Evolutionary conservation across 2,329 filamentous ascomycete species (phyloP), one percentile per base, ranked within the genome.

Genomic region (Pseudofabraea citricarpa): DNA sequence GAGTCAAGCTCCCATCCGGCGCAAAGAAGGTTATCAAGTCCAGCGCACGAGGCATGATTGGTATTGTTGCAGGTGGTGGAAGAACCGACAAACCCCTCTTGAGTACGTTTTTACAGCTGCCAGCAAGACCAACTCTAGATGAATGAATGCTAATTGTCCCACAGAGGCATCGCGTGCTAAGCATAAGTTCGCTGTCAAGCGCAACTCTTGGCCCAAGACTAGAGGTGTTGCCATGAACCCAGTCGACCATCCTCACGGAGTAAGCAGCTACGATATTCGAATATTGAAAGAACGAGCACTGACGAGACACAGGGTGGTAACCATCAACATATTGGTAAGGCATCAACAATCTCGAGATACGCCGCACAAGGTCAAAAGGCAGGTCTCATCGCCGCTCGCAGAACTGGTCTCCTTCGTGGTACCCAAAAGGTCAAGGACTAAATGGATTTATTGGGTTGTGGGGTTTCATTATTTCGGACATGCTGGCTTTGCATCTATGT

Each of bases 211-310:
- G 93, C 93, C 93, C 77, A 96, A 95, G 88, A 98, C 93, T 82
- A 91, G 93, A 93, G 93, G 93, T 96, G 93, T 98, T 85, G 93
- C 93, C 75, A 98, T 98, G 93, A 98, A 98, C 81, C 93, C 93
- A 66, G 93, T 98, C 67, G 93, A 98, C 78, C 93, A 98, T 83
- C 87, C 87, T 73, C 87, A 93, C 85, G 87, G 87, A 87, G 87
- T 61, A 60, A 35, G 59, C 51, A 36, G 21, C 23, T 22, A 22
- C 27, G 43, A 6, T 13, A 5, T 22, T 10, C 27, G 12, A 32
- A 23, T 6, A n/a, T n/a, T 37, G 9, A 16, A 40, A 16, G 40
- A 31, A 46, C 24, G 48, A 50, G 54, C 54, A 53, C 73, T 79
- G 67, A 80, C 70, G 63, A 53, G 44, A 16, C 48, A 48, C 39